Evolutionary conservation across 2,329 filamentous ascomycete genomes (phyloP).

Genomic region (Alternaria sp.): DNA sequence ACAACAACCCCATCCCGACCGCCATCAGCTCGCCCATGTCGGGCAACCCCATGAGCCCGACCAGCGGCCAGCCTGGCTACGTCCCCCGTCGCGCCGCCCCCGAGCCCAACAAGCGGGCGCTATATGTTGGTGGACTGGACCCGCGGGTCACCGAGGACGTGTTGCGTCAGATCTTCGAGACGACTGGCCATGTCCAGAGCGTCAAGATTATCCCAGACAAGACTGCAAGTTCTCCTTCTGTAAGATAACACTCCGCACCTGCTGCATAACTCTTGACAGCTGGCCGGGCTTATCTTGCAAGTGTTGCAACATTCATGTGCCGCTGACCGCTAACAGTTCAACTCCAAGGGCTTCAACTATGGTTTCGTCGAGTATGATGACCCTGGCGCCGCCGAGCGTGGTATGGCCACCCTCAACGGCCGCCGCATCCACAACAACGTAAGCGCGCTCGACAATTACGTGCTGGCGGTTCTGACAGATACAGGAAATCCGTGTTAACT

Average conservation of each 20-base stretch:
- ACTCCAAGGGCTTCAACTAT: conserved; percentile 90
- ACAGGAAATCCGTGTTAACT: conserved; percentile 98
- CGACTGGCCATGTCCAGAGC: conserved; percentile 95
- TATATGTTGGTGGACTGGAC: conserved; percentile 95
- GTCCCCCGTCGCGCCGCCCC: conserved; percentile 84
- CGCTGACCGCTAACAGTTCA: conserved; percentile 27
- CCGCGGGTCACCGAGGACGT: conserved; percentile 96
- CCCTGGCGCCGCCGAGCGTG: conserved; percentile 91
- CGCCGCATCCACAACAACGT: conserved; percentile 94
- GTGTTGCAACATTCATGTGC: conserved; percentile 8
- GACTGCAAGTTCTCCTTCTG: conserved; percentile 73
- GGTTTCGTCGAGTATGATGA: conserved; percentile 99
- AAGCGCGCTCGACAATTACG: conserved; percentile 50
- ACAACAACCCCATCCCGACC: conserved; percentile 93
- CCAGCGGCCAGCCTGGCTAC: conserved; percentile 75
- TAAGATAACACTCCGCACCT: conserved; percentile 22
- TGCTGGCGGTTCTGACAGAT: conserved; percentile 31
- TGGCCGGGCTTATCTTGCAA: conserved; percentile 19
- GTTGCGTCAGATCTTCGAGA: conserved; percentile 97
- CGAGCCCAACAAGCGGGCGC: conserved; percentile 96
- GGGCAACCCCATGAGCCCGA: conserved; percentile 81
- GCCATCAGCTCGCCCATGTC: conserved; percentile 89
- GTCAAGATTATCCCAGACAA: conserved; percentile 99
- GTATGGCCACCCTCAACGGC: conserved; percentile 96
- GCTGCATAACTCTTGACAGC: conserved; percentile 18